These are phyloP conservation scores for Macrolepiota fuliginosa DNA, from an alignment of 768 basidiomycete genomes.

Conservation along the genomic window DNA sequence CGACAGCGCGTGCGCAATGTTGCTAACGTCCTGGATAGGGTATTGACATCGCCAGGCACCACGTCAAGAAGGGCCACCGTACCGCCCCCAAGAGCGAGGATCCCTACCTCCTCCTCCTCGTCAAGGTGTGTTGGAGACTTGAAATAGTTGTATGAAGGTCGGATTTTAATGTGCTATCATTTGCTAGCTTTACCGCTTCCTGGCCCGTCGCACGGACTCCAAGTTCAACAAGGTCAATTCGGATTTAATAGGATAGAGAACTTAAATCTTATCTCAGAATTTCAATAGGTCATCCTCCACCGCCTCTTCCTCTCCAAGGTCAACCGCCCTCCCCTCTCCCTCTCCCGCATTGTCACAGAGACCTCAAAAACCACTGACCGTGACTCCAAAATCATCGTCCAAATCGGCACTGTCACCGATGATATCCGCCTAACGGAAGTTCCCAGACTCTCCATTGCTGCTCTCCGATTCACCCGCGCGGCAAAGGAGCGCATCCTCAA, in stretches of 20 bases:
- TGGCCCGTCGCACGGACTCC: slow-evolving; percentile 95
- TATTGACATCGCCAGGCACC: slow-evolving; percentile 94
- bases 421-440: slow-evolving; percentile 84
- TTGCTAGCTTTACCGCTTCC: slow-evolving; percentile 92
- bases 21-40: slow-evolving; percentile 52
- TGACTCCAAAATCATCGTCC: slow-evolving; percentile 81
- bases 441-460: slow-evolving; percentile 91
- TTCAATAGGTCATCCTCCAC: slow-evolving; percentile 80
- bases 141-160: neutral
- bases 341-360: slow-evolving; percentile 89
- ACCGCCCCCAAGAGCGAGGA: slow-evolving; percentile 98
- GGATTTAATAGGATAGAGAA: neutral
- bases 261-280: slow-evolving; percentile 8
- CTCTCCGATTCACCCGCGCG: slow-evolving; percentile 89
- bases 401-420: slow-evolving; percentile 92
- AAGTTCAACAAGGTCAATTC: slow-evolving; percentile 85
- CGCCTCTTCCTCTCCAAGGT: slow-evolving; percentile 95
- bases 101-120: slow-evolving; percentile 95
- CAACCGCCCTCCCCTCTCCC: slow-evolving; percentile 95
- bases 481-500: slow-evolving; percentile 95
- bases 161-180: slow-evolving; percentile 11
- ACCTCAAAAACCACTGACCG: slow-evolving; percentile 63
- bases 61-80: slow-evolving; percentile 97
- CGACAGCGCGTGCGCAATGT: slow-evolving; percentile 23
- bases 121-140: slow-evolving; percentile 66